phyloP scores from a whole-genome alignment of 2,329 filamentous ascomycete species.

The Fusarium kyushuense region DNA sequence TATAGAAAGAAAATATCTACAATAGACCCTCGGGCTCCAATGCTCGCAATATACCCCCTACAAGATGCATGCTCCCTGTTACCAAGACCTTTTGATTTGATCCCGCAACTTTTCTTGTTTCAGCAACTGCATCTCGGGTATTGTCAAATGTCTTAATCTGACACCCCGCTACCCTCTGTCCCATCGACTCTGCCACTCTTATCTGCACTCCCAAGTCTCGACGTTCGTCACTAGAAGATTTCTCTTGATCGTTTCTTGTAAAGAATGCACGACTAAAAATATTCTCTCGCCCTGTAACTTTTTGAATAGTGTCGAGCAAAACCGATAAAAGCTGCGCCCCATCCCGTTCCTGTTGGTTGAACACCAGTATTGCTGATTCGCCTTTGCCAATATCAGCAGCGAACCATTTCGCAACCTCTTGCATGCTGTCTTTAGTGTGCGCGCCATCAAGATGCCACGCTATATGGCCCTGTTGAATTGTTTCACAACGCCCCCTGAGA shows the following conservation, averaged over 20 bases:
- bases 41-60: conserved; percentile 81
- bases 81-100: conserved; percentile 73
- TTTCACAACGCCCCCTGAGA: conserved; percentile 83
- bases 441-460: conserved; percentile 89
- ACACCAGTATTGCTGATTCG: conserved; percentile 72
- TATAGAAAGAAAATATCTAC: conserved; percentile 39
- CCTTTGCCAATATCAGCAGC: conserved; percentile 58
- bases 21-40: conserved; percentile 64
- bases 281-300: conserved; percentile 52
- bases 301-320: conserved; percentile 68
- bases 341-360: conserved; percentile 93
- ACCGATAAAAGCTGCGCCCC: conserved; percentile 72
- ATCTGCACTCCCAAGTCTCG: conserved; percentile 72
- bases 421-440: conserved; percentile 87
- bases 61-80: conserved; percentile 87
- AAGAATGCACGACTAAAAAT: conserved; percentile 82
- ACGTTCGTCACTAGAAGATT: conserved; percentile 50
- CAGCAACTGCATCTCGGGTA: conserved; percentile 75
- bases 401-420: conserved; percentile 83
- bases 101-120: conserved; percentile 60
- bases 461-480: conserved; percentile 63
- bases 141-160: conserved; percentile 69
- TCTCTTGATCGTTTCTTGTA: conserved; percentile 74
- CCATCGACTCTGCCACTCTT: conserved; percentile 72
- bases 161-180: conserved; percentile 62